Evolutionary conservation across 2,329 filamentous ascomycete genomes (phyloP).

Genomic region (Pleurostoma richardsiae): DNA sequence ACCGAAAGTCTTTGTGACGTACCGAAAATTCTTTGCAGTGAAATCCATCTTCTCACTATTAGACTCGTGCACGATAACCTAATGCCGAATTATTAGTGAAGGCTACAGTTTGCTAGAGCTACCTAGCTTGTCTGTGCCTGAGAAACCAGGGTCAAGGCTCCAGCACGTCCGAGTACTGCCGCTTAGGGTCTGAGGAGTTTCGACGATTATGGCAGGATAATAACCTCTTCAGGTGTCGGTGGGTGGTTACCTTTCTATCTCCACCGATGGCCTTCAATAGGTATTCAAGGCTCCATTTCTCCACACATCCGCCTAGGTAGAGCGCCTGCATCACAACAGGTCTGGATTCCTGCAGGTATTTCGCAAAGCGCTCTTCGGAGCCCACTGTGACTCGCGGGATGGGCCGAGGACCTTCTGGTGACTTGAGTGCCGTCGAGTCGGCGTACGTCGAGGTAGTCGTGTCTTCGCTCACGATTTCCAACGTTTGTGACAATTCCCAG

Average conservation of each 20-base stretch:
- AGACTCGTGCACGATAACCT: slow-evolving; percentile 73
- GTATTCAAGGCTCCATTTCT: slow-evolving; percentile 65
- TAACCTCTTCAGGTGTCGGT: too few species aligned
- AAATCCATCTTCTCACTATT: slow-evolving; percentile 69
- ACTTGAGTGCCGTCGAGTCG: neutral
- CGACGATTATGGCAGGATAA: too few species aligned
- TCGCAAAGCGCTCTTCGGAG: slow-evolving; percentile 52
- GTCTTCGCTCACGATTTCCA: neutral
- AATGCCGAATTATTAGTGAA: neutral
- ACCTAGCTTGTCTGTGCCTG: too few species aligned
- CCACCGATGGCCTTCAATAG: slow-evolving; percentile 57
- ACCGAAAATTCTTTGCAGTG: slow-evolving; percentile 75
- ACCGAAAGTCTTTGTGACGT: slow-evolving; percentile 63
- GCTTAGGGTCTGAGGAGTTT: too few species aligned
- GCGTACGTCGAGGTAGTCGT: slow-evolving; percentile 7
- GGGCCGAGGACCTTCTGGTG: slow-evolving; percentile 2
- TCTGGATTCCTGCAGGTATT: slow-evolving; percentile 49
- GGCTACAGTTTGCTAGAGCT: neutral
- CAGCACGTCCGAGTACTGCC: too few species aligned
- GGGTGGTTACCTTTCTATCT: slow-evolving; percentile 47
- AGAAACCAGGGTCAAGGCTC: too few species aligned
- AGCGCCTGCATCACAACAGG: slow-evolving; percentile 63
- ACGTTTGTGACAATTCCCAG: slow-evolving; percentile 7
- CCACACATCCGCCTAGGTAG: slow-evolving; percentile 62
- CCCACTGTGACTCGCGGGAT: slow-evolving; percentile 50